These are phyloP conservation scores for Conticribra weissflogii DNA, from an alignment of 108 stramenopile genomes.

Conservation along the genomic window DNA sequence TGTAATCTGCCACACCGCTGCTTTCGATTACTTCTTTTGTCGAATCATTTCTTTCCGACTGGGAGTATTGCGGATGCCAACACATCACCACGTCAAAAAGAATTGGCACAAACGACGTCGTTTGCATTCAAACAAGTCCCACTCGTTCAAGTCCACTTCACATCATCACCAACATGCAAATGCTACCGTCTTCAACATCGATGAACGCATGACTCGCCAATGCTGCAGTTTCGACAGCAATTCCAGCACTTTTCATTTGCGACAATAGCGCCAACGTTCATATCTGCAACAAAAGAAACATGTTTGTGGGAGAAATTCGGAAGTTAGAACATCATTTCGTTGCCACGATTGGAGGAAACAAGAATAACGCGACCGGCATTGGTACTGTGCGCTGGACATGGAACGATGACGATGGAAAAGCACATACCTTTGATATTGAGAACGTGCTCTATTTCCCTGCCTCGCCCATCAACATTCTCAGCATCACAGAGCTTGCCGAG, in stretches of 20 bases:
- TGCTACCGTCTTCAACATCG: constrained; percentile 4
- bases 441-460: constrained; percentile 3
- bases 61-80: too few species aligned
- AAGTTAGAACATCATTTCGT: neutral
- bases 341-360: constrained; percentile 9
- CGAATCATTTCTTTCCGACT: too few species aligned
- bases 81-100: too few species aligned
- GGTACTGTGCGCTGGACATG: too few species aligned
- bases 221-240: neutral
- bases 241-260: neutral
- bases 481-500: constrained; percentile 5
- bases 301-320: neutral
- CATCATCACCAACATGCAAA: too few species aligned
- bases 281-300: too few species aligned
- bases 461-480: constrained; percentile 11
- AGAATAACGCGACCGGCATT: neutral
- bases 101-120: too few species aligned
- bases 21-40: too few species aligned
- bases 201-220: neutral
- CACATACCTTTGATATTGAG: neutral
- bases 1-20: too few species aligned
- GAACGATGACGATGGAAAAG: neutral
- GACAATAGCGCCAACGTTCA: constrained; percentile 12
- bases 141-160: too few species aligned
- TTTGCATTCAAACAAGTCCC: too few species aligned